These are phyloP conservation scores for Coemansia pectinata DNA, from an alignment of 192 early-diverging fungal species.

Conservation along the genomic window DNA sequence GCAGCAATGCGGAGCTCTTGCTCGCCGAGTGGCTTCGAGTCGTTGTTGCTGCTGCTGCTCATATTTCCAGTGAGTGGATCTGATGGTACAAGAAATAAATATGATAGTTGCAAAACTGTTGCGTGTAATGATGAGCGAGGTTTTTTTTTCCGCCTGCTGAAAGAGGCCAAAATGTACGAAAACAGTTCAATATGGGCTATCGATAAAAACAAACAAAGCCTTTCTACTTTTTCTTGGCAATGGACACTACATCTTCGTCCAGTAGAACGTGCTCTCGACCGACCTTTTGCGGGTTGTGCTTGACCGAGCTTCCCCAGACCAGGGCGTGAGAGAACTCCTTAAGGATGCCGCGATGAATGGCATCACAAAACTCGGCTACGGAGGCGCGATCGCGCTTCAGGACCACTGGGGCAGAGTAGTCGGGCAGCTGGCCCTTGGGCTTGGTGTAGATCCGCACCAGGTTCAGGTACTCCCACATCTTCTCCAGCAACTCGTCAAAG, in stretches of 20 bases:
- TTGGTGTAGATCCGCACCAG: conserved; percentile 86
- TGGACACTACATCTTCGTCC: conserved; percentile 98
- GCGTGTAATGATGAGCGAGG: background rate
- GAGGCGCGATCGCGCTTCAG: conserved; percentile 66
- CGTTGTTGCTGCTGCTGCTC: conserved; percentile 6
- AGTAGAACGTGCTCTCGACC: conserved; percentile 86
- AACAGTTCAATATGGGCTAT: background rate
- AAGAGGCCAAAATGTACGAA: background rate
- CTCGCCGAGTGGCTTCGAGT: conserved; percentile 21
- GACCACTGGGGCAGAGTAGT: conserved; percentile 93
- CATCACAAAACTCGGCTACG: conserved; percentile 94
- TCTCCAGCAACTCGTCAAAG: conserved; percentile 95
- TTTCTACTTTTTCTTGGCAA: conserved; percentile 63
- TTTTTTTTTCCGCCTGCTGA: background rate
- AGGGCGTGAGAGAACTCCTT: conserved; percentile 90
- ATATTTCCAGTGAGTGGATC: background rate
- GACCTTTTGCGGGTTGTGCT: conserved; percentile 98
- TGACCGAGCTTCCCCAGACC: conserved; percentile 95
- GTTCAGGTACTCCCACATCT: conserved; percentile 76
- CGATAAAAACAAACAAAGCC: background rate
- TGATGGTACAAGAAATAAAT: background rate
- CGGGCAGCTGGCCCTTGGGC: conserved; percentile 94
- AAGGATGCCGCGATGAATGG: conserved; percentile 92
- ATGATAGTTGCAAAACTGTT: background rate
- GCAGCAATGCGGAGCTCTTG: conserved; percentile 46